A percentile compares a stretch with the other conserved stretches of the same genome.
Conservation (phyloP, 2,329 filamentous ascomycete genomes). For the Exophiala sp. region DNA sequence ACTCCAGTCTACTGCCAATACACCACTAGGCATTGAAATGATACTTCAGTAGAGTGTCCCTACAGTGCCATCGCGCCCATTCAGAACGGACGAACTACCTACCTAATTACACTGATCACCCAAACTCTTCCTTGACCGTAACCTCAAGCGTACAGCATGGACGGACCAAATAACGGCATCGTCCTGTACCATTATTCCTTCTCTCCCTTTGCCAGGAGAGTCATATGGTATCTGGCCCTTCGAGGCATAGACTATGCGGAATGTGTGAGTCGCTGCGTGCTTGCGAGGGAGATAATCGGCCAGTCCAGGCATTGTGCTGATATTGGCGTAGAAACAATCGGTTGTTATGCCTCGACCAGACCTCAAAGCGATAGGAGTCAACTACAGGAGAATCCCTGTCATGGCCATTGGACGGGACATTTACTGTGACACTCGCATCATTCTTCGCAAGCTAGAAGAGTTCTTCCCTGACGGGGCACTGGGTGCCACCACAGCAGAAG, state of each 20-base stretch:
- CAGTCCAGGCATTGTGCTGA: background rate
- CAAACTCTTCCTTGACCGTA: background rate
- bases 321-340: slow-evolving; percentile 56
- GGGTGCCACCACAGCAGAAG: slow-evolving; percentile 37
- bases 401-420: slow-evolving; percentile 61
- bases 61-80: too few species aligned
- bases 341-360: slow-evolving; percentile 61
- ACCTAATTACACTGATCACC: background rate
- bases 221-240: slow-evolving; percentile 63
- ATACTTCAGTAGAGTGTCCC: too few species aligned
- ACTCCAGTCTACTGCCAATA: too few species aligned
- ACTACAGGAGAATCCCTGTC: slow-evolving; percentile 64
- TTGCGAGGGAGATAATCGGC: background rate
- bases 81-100: too few species aligned
- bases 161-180: slow-evolving; percentile 23
- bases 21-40: too few species aligned
- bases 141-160: too few species aligned
- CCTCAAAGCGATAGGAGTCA: slow-evolving; percentile 54
- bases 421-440: slow-evolving; percentile 65
- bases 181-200: slow-evolving; percentile 58
- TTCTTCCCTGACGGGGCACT: slow-evolving; percentile 46
- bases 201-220: slow-evolving; percentile 59
- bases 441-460: slow-evolving; percentile 53
- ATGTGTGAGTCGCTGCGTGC: slow-evolving; percentile 51
- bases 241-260: slow-evolving; percentile 60